These are phyloP conservation scores for Megacollybia marginata DNA, from an alignment of 768 basidiomycete genomes.

Conservation along the genomic window DNA sequence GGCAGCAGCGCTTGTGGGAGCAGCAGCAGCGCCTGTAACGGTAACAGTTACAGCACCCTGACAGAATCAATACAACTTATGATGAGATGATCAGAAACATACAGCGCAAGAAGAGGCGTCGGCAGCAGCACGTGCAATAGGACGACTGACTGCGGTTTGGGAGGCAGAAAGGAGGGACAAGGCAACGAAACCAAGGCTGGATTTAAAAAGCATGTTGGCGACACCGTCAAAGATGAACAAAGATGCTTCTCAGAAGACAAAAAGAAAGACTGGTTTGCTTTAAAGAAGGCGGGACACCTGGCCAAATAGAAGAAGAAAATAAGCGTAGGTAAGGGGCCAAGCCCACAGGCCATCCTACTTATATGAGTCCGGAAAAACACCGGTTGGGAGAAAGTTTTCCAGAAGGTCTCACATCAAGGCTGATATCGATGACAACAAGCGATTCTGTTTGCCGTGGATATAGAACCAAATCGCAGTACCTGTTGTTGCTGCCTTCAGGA, in stretches of 20 bases:
- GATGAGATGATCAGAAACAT: slow-evolving; percentile 2
- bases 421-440: too few relatives aligned
- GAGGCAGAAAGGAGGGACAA: slow-evolving; percentile 12
- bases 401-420: neutral
- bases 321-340: slow-evolving; percentile 3
- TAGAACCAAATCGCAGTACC: too few relatives aligned
- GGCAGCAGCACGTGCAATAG: slow-evolving; percentile 8
- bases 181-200: slow-evolving; percentile 11
- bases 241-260: slow-evolving; percentile 7
- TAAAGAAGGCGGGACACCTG: slow-evolving; percentile 30
- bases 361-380: neutral
- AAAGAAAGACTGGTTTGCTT: slow-evolving; percentile 16
- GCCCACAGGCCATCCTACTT: neutral
- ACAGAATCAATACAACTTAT: slow-evolving; percentile 27
- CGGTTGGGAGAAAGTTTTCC: neutral
- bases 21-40: slow-evolving; percentile 18
- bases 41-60: slow-evolving; percentile 12
- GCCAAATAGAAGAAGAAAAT: slow-evolving; percentile 15
- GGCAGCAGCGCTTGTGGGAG: slow-evolving; percentile 12
- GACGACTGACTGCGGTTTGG: slow-evolving; percentile 26
- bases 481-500: too few relatives aligned
- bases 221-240: slow-evolving; percentile 13
- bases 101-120: slow-evolving; percentile 16
- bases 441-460: too few relatives aligned
- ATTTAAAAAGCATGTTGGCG: slow-evolving; percentile 2